Evolutionary conservation across 345 rosid genomes (phyloP).

Genomic region (Euphorbia tirucalli): DNA sequence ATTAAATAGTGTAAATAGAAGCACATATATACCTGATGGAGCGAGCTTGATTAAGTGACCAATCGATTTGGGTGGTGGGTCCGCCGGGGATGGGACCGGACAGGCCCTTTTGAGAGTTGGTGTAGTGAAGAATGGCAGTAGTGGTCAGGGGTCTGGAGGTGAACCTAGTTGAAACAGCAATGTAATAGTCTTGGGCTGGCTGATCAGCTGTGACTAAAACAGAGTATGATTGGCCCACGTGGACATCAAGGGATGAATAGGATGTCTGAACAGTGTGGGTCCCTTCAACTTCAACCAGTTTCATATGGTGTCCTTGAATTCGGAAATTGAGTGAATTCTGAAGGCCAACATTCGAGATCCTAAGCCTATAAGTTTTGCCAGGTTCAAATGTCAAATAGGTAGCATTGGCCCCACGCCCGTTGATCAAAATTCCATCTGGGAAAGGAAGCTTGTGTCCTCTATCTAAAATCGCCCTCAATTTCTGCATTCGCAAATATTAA

Average conservation of each 20-base stretch:
- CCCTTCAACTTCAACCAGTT: conserved; percentile 88
- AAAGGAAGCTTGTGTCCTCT: conserved; percentile 25
- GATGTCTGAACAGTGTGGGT: conserved; percentile 74
- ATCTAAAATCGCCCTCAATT: conserved; percentile 23
- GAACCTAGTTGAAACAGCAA: conserved; percentile 64
- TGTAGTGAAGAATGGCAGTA: conserved; percentile 61
- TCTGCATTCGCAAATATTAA: not conserved
- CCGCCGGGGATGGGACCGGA: conserved; percentile 49
- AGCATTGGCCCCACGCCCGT: conserved; percentile 24
- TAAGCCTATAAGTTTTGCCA: conserved; percentile 70
- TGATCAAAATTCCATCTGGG: conserved; percentile 26
- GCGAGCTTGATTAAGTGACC: conserved; percentile 80
- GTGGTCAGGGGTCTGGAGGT: conserved; percentile 37
- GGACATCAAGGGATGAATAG: conserved; percentile 65
- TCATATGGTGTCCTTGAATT: conserved; percentile 66
- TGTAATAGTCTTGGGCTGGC: conserved; percentile 51
- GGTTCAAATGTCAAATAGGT: conserved; percentile 17
- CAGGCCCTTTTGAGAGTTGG: conserved; percentile 41
- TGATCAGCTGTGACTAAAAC: conserved; percentile 86
- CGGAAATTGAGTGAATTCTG: conserved; percentile 63
- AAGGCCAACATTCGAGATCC: conserved; percentile 88
- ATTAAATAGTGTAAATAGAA: too few species aligned
- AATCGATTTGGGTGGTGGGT: conserved; percentile 48
- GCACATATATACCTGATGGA: conserved; percentile 56
- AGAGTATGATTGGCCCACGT: conserved; percentile 85